Conservation (phyloP, 2,329 filamentous ascomycete genomes). For the Arthrocladium fulminans region DNA sequence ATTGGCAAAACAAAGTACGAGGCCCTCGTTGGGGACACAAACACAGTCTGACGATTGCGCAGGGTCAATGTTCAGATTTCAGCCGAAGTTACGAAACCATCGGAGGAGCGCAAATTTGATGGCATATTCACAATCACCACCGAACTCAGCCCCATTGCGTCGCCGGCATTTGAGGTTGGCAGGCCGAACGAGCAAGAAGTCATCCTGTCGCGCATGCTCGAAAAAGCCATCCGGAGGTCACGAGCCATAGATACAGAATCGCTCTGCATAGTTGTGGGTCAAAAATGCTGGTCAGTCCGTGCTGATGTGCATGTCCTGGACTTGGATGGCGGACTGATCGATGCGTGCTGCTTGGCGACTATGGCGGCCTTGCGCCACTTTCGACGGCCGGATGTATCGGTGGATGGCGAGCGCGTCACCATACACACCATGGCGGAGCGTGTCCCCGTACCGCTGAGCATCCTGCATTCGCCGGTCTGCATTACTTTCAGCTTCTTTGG, state of each 20-base stretch:
- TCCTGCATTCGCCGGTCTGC: conserved; percentile 86
- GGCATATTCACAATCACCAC: conserved; percentile 88
- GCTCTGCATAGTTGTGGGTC: conserved; percentile 80
- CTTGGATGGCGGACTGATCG: conserved; percentile 82
- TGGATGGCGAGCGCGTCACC: conserved; percentile 74
- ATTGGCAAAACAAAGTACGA: conserved; percentile 79
- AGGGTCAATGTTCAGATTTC: conserved; percentile 80
- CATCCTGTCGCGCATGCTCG: conserved; percentile 76
- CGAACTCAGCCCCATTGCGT: conserved; percentile 86
- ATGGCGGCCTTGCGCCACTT: conserved; percentile 87
- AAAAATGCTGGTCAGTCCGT: conserved; percentile 84
- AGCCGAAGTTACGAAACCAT: conserved; percentile 78
- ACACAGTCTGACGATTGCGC: conserved; percentile 9
- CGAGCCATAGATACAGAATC: conserved; percentile 92
- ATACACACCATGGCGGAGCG: conserved; percentile 77
- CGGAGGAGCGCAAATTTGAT: conserved; percentile 83
- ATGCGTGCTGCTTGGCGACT: conserved; percentile 75
- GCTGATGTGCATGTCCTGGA: conserved; percentile 87
- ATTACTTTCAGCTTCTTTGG: conserved; percentile 79
- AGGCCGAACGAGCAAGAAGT: conserved; percentile 74
- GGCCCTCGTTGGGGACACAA: conserved; percentile 13
- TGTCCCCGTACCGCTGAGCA: conserved; percentile 79
- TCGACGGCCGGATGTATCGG: conserved; percentile 76
- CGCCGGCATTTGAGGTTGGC: conserved; percentile 79
- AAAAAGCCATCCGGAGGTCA: conserved; percentile 88